Percentiles rank a stretch among this genome's conserved stretches.
Evolutionary conservation across 2,329 filamentous ascomycete species (phyloP).

Genomic region (Scedosporium apiospermum): DNA sequence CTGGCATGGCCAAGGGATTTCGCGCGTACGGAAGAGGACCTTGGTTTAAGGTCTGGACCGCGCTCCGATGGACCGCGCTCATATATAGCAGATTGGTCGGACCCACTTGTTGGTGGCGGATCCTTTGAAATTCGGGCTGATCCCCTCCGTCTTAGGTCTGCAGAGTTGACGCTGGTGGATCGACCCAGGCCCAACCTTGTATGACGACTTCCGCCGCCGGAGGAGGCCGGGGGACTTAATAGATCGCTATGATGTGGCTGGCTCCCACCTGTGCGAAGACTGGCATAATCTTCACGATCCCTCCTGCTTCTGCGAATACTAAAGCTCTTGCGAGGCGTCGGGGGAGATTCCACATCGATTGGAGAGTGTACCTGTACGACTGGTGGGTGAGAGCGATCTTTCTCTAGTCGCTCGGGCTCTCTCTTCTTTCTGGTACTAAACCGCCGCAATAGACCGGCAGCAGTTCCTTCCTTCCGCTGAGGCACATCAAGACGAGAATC

Average conservation of each 20-base stretch:
- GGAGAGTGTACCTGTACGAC: constrained; percentile 72
- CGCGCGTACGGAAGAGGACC: constrained; percentile 60
- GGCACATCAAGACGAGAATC: constrained; percentile 47
- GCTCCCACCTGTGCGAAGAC: constrained; percentile 45
- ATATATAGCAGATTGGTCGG: constrained; percentile 59
- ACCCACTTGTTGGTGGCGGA: constrained; percentile 66
- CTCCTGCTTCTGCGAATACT: constrained; percentile 59
- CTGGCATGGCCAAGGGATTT: constrained; percentile 85
- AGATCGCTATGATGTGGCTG: constrained; percentile 71
- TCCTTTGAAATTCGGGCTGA: constrained; percentile 45
- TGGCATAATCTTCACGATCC: constrained; percentile 40
- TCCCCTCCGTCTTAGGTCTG: constrained; percentile 63
- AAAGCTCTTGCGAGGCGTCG: constrained; percentile 73
- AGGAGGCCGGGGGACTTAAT: constrained; percentile 61
- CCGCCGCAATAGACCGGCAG: constrained; percentile 72
- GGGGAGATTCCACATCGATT: constrained; percentile 43
- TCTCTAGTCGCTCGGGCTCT: constrained; percentile 54
- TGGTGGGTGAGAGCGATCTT: constrained; percentile 60
- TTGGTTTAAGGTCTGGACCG: constrained; percentile 41
- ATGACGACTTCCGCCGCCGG: constrained; percentile 44
- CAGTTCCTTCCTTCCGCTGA: constrained; percentile 80
- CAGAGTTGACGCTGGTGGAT: constrained; percentile 87
- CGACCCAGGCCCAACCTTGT: constrained; percentile 65
- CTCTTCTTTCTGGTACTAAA: constrained; percentile 80
- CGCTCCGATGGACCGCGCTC: constrained; percentile 42